Percentiles rank a stretch among this genome's conserved stretches.
Evolutionary conservation across 179 eudicot genomes (phyloP).

Genomic region (Silene coronaria): DNA sequence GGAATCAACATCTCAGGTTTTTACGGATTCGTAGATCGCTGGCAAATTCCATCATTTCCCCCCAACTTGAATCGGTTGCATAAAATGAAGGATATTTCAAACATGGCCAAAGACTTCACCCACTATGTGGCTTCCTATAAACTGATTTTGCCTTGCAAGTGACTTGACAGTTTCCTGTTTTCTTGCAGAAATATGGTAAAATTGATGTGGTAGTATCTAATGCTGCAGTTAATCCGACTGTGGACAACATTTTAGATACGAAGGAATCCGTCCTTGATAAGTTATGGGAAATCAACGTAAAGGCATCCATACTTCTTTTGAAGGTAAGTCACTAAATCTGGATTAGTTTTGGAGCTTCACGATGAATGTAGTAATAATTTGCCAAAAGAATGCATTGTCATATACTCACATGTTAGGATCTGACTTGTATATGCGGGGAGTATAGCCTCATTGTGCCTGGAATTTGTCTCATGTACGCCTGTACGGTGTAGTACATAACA

Average conservation of each 20-base stretch:
- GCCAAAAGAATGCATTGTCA: not conserved
- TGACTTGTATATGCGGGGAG: not conserved
- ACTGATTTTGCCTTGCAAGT: not conserved
- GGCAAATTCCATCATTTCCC: too few species aligned
- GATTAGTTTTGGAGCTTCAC: not conserved
- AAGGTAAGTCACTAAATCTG: slow-evolving; percentile 36
- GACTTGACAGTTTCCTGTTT: slow-evolving; percentile 19
- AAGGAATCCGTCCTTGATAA: slow-evolving; percentile 82
- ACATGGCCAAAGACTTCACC: not conserved
- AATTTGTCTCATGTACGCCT: too few species aligned
- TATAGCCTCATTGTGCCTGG: too few species aligned
- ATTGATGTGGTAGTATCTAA: slow-evolving; percentile 81
- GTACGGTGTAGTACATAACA: too few species aligned
- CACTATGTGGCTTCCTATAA: slow-evolving; percentile 1
- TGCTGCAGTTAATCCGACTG: slow-evolving; percentile 83
- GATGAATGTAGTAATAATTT: not conserved
- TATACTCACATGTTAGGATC: not conserved
- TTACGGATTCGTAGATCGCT: too few species aligned
- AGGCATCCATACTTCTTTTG: slow-evolving; percentile 74
- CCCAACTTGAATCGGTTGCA: not conserved
- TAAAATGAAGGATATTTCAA: not conserved
- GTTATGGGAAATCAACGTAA: slow-evolving; percentile 90
- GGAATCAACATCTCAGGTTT: too few species aligned
- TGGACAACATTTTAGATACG: slow-evolving; percentile 53
- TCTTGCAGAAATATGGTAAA: slow-evolving; percentile 76